phyloP scores from a whole-genome alignment of 768 basidiomycete genomes.

The Xerocomus spinulosus region DNA sequence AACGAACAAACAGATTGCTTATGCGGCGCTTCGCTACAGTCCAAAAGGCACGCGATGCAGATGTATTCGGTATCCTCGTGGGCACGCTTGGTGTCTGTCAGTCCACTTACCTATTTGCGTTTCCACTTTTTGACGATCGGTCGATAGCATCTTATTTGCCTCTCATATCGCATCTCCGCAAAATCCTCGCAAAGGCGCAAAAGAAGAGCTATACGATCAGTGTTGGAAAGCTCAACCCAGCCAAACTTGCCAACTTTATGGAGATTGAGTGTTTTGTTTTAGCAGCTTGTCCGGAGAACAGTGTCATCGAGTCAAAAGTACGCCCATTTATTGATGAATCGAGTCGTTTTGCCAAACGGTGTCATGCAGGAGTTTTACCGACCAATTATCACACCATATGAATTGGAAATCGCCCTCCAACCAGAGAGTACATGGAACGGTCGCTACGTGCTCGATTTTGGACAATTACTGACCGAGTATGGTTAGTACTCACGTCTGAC shows the following conservation, averaged over 20 bases:
- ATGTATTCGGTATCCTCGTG: conserved; percentile 92
- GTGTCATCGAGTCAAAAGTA: conserved; percentile 70
- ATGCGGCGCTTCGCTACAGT: conserved; percentile 87
- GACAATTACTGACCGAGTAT: conserved; percentile 44
- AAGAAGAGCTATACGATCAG: conserved; percentile 95
- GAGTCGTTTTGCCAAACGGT: background rate
- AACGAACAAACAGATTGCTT: conserved; percentile 70
- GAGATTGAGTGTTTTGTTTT: conserved; percentile 96
- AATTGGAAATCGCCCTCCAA: conserved; percentile 77
- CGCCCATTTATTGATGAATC: background rate
- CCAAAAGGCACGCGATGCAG: conserved; percentile 85
- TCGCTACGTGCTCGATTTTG: conserved; percentile 76
- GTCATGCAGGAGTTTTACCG: conserved; percentile 73
- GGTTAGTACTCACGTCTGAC: conserved; percentile 9
- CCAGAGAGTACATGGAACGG: conserved; percentile 69
- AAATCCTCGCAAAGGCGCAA: conserved; percentile 54
- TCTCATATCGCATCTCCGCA: conserved; percentile 77
- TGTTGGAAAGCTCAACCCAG: conserved; percentile 91
- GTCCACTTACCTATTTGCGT: conserved; percentile 17
- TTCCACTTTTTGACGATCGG: background rate
- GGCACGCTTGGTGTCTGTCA: conserved; percentile 88
- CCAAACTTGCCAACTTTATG: conserved; percentile 92
- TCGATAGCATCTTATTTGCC: conserved; percentile 75
- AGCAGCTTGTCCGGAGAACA: conserved; percentile 93
- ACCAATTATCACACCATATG: conserved; percentile 93